These are phyloP conservation scores for Globisporangium okanoganense DNA, from an alignment of 352 stramenopile genomes.

Conservation along the genomic window DNA sequence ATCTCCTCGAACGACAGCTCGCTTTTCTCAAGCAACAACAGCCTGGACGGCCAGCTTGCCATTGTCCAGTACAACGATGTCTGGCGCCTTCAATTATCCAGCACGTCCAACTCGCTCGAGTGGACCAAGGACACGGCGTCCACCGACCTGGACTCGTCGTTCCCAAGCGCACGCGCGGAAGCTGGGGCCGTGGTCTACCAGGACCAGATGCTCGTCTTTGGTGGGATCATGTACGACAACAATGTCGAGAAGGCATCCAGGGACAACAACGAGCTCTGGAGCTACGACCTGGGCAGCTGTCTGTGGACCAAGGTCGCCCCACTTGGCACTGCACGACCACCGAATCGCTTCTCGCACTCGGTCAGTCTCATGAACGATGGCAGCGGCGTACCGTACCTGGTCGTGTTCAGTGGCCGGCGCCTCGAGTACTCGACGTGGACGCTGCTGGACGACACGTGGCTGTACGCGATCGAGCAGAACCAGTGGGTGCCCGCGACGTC, in stretches of 20 bases:
- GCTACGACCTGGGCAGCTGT: slow-evolving; percentile 42
- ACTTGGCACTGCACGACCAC: slow-evolving; percentile 18
- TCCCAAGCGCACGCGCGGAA: slow-evolving; percentile 42
- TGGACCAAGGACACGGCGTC: slow-evolving; percentile 35
- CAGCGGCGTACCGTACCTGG: slow-evolving; percentile 30
- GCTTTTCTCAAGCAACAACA: neutral
- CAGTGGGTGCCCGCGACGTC: slow-evolving; percentile 32
- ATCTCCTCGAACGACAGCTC: slow-evolving; percentile 17
- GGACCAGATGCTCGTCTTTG: slow-evolving; percentile 58
- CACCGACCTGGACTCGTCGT: slow-evolving; percentile 2
- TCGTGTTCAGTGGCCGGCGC: slow-evolving; percentile 56
- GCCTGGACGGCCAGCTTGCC: slow-evolving; percentile 14
- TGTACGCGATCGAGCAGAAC: slow-evolving; percentile 46
- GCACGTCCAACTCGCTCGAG: neutral
- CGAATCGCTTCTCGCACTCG: slow-evolving; percentile 62
- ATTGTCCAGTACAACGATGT: slow-evolving; percentile 53
- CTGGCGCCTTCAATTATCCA: slow-evolving; percentile 37
- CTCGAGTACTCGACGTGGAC: slow-evolving; percentile 45
- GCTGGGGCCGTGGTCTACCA: slow-evolving; percentile 42
- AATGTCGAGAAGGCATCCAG: slow-evolving; percentile 23
- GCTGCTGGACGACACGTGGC: slow-evolving; percentile 49
- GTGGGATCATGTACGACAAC: slow-evolving; percentile 64
- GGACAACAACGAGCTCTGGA: slow-evolving; percentile 64
- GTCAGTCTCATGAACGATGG: slow-evolving; percentile 32
- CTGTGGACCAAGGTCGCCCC: slow-evolving; percentile 38